Percentiles rank a stretch among this genome's conserved stretches.
Evolutionary conservation across 108 stramenopile species (phyloP).

Genomic region (Schizochytrium sp.): DNA sequence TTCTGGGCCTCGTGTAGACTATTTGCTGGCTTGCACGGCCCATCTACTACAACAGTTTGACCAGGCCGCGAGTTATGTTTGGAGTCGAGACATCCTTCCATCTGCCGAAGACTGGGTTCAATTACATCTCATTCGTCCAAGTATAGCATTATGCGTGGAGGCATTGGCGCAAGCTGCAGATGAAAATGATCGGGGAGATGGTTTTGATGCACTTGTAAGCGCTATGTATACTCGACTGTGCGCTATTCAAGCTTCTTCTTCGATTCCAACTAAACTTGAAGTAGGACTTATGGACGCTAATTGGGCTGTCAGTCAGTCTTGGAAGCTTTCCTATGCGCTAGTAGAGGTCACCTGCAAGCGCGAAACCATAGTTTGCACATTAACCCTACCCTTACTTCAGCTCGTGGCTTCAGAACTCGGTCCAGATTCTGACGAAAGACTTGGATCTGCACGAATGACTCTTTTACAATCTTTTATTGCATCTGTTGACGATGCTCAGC

Average conservation of each 20-base stretch:
- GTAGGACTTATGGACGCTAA: conserved; percentile 3
- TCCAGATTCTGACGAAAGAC: not conserved
- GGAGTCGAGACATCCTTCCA: conserved; percentile 26
- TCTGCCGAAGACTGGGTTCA: conserved; percentile 50
- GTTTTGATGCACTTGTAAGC: not conserved
- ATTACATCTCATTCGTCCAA: not conserved
- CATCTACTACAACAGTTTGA: conserved; percentile 23
- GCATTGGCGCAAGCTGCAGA: not conserved
- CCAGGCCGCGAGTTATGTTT: not conserved
- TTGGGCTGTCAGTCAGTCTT: not conserved
- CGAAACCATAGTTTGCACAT: not conserved
- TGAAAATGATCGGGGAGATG: not conserved
- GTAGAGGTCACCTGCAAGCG: not conserved
- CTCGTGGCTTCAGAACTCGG: not conserved
- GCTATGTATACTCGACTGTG: conserved; percentile 3
- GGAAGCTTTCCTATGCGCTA: not conserved
- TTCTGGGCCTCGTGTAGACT: not conserved
- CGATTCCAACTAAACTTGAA: not conserved
- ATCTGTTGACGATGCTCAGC: not conserved
- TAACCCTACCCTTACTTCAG: not conserved
- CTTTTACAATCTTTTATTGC: not conserved
- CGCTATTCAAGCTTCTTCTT: not conserved
- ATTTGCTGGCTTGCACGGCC: not conserved
- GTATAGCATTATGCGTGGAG: not conserved
- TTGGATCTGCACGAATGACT: not conserved